Percentiles rank a stretch among this genome's conserved stretches.
Conservation (phyloP, 768 basidiomycete genomes). For the Podaxis sp. region DNA sequence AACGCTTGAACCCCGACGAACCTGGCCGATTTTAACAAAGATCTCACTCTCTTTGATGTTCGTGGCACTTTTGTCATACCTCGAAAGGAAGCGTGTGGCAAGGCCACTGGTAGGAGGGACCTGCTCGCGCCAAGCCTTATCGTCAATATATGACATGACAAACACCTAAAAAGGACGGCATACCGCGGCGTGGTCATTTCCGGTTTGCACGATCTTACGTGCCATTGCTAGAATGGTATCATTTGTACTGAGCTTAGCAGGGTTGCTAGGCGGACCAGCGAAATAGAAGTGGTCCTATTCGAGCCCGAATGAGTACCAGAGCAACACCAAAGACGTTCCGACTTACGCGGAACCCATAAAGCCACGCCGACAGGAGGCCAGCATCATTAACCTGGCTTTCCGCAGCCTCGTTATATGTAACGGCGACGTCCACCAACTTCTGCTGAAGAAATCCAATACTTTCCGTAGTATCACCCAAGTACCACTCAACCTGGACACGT, state of each 20-base stretch:
- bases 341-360: conserved; percentile 47
- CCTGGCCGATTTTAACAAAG: conserved; percentile 51
- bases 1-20: conserved; percentile 14
- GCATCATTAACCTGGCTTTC: conserved; percentile 34
- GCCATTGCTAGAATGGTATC: conserved; percentile 42
- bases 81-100: conserved; percentile 49
- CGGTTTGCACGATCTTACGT: conserved; percentile 41
- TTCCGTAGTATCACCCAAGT: conserved; percentile 54
- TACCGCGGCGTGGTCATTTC: conserved; percentile 43
- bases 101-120: conserved; percentile 26
- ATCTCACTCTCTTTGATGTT: conserved; percentile 55
- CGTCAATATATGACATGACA: not conserved
- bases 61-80: conserved; percentile 58
- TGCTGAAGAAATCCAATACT: conserved; percentile 40
- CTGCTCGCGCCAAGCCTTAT: conserved; percentile 19
- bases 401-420: conserved; percentile 53
- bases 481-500: conserved; percentile 49
- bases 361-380: conserved; percentile 30
- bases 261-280: conserved; percentile 47
- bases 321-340: not conserved
- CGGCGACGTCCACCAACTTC: conserved; percentile 45
- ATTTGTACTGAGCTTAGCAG: conserved; percentile 32
- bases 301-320: not conserved
- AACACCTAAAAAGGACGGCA: conserved; percentile 1
- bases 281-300: conserved; percentile 49